These are phyloP conservation scores for Aspergillus udagawae DNA, from an alignment of 2,329 filamentous ascomycete species.

Conservation along the genomic window DNA sequence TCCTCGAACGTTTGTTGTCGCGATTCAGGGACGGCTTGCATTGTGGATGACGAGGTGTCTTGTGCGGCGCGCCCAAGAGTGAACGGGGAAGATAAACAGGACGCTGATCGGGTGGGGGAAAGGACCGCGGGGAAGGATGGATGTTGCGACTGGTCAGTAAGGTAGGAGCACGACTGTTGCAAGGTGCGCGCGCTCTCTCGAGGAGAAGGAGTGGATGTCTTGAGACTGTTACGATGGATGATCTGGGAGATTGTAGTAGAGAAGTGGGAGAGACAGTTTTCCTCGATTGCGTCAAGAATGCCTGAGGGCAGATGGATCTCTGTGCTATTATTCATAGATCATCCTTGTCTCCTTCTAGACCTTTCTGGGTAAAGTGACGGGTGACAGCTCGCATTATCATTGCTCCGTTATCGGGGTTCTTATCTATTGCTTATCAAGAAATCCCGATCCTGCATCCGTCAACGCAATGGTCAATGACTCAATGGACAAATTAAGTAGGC, in stretches of 20 bases:
- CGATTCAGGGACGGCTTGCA: conserved; percentile 63
- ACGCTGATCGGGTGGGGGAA: not conserved
- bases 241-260: not conserved
- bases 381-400: not conserved
- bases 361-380: not conserved
- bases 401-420: not conserved
- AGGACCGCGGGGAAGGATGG: conserved; percentile 10
- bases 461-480: too few relatives aligned
- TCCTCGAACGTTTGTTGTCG: conserved; percentile 96
- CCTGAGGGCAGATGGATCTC: not conserved
- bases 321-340: not conserved
- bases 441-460: too few relatives aligned
- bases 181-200: not conserved
- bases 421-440: not conserved
- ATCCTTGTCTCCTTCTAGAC: not conserved
- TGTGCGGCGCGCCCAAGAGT: not conserved
- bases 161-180: not conserved
- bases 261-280: not conserved
- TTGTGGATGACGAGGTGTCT: conserved; percentile 28
- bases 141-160: not conserved
- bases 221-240: not conserved
- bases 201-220: not conserved
- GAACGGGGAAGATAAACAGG: not conserved
- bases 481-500: not conserved
- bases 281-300: not conserved